phyloP scores from a whole-genome alignment of 768 basidiomycete species.

The Symmetrospora coprosmae region DNA sequence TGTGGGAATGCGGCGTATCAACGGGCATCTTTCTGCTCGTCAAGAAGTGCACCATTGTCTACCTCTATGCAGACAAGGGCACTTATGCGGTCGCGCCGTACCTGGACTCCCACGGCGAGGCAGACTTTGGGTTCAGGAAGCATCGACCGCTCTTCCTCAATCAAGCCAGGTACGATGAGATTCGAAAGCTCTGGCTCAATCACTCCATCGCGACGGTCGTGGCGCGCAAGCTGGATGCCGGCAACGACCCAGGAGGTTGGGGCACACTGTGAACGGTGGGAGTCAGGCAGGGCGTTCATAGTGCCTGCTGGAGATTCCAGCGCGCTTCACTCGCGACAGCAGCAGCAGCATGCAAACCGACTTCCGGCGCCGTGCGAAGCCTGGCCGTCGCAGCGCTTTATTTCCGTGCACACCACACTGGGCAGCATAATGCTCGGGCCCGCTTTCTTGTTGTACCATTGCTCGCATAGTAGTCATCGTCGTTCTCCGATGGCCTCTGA shows the following conservation, averaged over 20 bases:
- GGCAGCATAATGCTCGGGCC: too few species aligned
- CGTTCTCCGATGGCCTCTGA: too few species aligned
- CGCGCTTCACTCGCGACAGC: background rate
- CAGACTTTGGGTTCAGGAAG: slow-evolving; percentile 51
- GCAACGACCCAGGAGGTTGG: slow-evolving; percentile 85
- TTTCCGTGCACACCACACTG: too few species aligned
- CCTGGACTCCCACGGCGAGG: slow-evolving; percentile 83
- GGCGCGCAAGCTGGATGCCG: slow-evolving; percentile 73
- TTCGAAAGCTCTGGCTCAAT: slow-evolving; percentile 75
- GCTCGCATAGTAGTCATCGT: too few species aligned
- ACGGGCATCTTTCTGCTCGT: slow-evolving; percentile 81
- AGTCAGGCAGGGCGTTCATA: background rate
- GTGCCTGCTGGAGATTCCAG: background rate
- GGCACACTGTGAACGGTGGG: slow-evolving; percentile 59
- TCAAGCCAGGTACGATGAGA: slow-evolving; percentile 71
- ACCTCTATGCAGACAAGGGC: slow-evolving; percentile 76
- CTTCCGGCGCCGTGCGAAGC: too few species aligned
- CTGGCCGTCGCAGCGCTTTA: too few species aligned
- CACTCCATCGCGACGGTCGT: slow-evolving; percentile 81
- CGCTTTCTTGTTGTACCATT: too few species aligned
- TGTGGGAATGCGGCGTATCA: slow-evolving; percentile 76
- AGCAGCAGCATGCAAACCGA: too few species aligned
- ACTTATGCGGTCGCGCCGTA: slow-evolving; percentile 78
- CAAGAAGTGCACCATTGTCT: slow-evolving; percentile 78
- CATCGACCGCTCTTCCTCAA: slow-evolving; percentile 62